Evolutionary conservation across 306 rosid species (phyloP).

Genomic region (Mucuna pruriens): DNA sequence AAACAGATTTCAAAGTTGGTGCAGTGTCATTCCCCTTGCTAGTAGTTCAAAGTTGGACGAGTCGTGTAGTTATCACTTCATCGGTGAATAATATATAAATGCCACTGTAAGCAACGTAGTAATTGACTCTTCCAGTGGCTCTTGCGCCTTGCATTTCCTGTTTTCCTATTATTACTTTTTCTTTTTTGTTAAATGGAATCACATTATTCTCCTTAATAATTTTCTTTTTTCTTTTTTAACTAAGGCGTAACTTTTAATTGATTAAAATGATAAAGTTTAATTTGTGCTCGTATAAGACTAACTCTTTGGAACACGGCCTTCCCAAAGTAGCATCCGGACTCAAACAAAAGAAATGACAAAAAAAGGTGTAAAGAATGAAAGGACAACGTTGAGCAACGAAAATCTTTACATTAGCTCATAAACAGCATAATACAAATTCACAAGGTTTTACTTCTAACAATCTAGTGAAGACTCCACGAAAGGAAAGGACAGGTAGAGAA

Average conservation of each 20-base stretch:
- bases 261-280: neutral
- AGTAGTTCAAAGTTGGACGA: neutral
- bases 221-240: neutral
- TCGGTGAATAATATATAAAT: neutral
- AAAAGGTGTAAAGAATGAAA: neutral
- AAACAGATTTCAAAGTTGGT: neutral
- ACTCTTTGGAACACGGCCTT: neutral
- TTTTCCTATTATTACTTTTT: neutral
- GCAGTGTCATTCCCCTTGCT: neutral
- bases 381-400: conserved; percentile 13
- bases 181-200: neutral
- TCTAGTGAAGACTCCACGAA: conserved; percentile 2
- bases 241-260: neutral
- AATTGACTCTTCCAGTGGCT: neutral
- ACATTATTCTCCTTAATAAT: neutral
- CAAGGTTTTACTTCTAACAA: conserved; percentile 38
- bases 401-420: conserved; percentile 33
- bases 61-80: neutral
- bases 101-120: neutral
- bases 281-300: neutral
- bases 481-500: conserved; percentile 29
- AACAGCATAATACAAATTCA: conserved; percentile 39
- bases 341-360: too few species aligned
- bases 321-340: neutral
- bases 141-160: neutral